These are phyloP conservation scores for Ophiocordyceps australis DNA, from an alignment of 2,329 filamentous ascomycete species.

Conservation along the genomic window DNA sequence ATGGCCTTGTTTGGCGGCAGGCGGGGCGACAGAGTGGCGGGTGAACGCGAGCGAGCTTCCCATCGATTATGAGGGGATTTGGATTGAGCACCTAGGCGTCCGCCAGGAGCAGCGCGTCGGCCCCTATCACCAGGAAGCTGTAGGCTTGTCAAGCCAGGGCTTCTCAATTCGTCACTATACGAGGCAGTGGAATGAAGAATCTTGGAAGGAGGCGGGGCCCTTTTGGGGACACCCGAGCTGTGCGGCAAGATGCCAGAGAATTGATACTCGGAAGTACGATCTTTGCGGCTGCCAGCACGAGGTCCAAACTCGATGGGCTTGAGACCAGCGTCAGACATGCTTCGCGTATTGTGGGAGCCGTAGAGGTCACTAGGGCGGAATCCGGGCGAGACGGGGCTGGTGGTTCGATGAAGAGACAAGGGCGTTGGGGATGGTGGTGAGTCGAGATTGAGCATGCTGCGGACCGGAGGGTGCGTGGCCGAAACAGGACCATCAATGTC, in stretches of 20 bases:
- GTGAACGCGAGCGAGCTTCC: slow-evolving; percentile 18
- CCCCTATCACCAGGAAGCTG: slow-evolving; percentile 26
- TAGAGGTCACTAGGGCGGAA: slow-evolving; percentile 4
- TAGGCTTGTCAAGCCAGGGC: slow-evolving; percentile 28
- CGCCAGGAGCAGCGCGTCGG: slow-evolving; percentile 19
- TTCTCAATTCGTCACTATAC: slow-evolving; percentile 35
- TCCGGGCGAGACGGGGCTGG: slow-evolving; percentile 14
- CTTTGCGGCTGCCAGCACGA: slow-evolving; percentile 9
- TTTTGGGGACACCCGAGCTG: slow-evolving; percentile 27
- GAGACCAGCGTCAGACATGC: slow-evolving; percentile 33
- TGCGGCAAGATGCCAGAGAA: slow-evolving; percentile 40
- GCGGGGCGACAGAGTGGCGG: slow-evolving; percentile 9
- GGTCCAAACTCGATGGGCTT: slow-evolving; percentile 27
- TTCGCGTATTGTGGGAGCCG: slow-evolving; percentile 22
- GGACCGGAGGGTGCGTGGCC: slow-evolving; percentile 18
- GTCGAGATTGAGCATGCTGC: slow-evolving; percentile 35
- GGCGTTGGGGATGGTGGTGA: slow-evolving; percentile 12
- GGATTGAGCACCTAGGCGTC: slow-evolving; percentile 20
- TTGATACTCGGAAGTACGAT: slow-evolving; percentile 37
- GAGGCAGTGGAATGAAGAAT: slow-evolving; percentile 15
- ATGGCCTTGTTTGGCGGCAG: slow-evolving; percentile 20
- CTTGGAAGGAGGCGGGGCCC: slow-evolving; percentile 6
- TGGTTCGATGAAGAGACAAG: slow-evolving; percentile 10
- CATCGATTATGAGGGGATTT: slow-evolving; percentile 34
- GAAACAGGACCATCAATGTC: slow-evolving; percentile 29